phyloP scores from a whole-genome alignment of 2,329 filamentous ascomycete genomes.

The Cordyceps cicadae region DNA sequence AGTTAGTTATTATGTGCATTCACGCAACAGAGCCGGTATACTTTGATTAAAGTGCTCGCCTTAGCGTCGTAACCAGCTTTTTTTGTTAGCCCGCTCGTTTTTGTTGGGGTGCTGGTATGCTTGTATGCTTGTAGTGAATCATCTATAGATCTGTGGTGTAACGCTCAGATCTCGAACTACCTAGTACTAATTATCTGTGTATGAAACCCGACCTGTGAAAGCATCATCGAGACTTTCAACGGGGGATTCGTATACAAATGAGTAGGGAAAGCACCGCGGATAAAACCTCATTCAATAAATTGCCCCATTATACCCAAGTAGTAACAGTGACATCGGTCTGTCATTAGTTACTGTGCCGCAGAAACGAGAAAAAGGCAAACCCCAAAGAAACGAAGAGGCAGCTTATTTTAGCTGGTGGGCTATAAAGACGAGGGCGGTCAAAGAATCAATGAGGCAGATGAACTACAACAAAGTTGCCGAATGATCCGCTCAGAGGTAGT shows the following conservation, averaged over 20 bases:
- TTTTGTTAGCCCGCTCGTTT: background rate
- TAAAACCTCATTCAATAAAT: background rate
- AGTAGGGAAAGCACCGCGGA: background rate
- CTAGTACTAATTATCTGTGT: background rate
- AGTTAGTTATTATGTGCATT: too few species aligned
- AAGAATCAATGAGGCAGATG: too few species aligned
- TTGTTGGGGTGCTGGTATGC: background rate
- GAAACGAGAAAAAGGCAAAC: too few species aligned
- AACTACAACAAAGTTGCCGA: too few species aligned
- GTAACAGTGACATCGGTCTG: background rate
- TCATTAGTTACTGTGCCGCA: too few species aligned
- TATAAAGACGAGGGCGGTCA: too few species aligned
- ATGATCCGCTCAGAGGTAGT: too few species aligned
- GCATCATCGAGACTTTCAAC: background rate
- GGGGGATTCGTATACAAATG: background rate
- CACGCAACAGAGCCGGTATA: background rate
- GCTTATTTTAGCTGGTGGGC: too few species aligned
- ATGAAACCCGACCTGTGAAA: background rate
- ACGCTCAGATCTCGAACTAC: background rate
- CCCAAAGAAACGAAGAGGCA: too few species aligned
- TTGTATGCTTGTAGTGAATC: background rate
- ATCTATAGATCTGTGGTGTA: background rate
- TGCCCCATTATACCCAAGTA: background rate
- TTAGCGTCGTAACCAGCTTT: constrained; percentile 1
- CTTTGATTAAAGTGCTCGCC: background rate